Conservation (phyloP, 495 filamentous ascomycete species). For the Penicillium crystallinum region DNA sequence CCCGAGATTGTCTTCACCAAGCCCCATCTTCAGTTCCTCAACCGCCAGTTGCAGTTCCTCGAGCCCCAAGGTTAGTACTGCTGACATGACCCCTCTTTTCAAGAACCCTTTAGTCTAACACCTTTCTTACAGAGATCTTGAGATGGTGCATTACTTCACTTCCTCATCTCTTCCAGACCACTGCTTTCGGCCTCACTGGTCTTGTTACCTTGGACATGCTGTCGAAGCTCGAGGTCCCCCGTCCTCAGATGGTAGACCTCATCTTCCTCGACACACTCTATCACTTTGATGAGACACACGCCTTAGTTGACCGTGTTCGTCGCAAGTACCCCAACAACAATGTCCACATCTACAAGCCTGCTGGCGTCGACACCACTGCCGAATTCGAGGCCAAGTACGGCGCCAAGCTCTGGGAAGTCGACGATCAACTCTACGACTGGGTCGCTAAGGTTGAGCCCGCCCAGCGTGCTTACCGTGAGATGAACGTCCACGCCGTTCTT, state of each 20-base stretch:
- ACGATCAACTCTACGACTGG: conserved; percentile 91
- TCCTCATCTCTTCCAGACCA: conserved; percentile 89
- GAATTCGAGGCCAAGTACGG: conserved; percentile 82
- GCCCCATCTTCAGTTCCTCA: conserved; percentile 83
- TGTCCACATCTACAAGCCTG: conserved; percentile 85
- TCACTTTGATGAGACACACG: conserved; percentile 88
- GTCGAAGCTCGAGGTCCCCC: conserved; percentile 71
- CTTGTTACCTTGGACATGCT: conserved; percentile 94
- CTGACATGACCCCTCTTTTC: conserved; percentile 8
- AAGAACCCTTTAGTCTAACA: conserved; percentile 19
- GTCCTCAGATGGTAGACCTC: conserved; percentile 67
- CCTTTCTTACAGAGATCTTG: conserved; percentile 61
- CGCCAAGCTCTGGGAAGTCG: conserved; percentile 75
- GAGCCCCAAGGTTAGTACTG: conserved; percentile 58
- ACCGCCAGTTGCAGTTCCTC: conserved; percentile 78
- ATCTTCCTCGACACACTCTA: conserved; percentile 97
- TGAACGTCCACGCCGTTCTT: conserved; percentile 85
- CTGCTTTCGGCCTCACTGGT: conserved; percentile 93
- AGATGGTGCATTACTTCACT: conserved; percentile 88
- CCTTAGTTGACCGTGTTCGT: conserved; percentile 73
- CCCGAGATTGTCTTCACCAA: conserved; percentile 82
- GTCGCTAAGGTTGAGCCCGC: conserved; percentile 95
- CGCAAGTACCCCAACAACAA: conserved; percentile 69
- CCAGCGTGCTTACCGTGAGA: conserved; percentile 82
- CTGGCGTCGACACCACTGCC: conserved; percentile 57